Base-by-base conservation (phyloP, 371 early-diverging fungal genomes). In the Mortierella sp. region DNA sequence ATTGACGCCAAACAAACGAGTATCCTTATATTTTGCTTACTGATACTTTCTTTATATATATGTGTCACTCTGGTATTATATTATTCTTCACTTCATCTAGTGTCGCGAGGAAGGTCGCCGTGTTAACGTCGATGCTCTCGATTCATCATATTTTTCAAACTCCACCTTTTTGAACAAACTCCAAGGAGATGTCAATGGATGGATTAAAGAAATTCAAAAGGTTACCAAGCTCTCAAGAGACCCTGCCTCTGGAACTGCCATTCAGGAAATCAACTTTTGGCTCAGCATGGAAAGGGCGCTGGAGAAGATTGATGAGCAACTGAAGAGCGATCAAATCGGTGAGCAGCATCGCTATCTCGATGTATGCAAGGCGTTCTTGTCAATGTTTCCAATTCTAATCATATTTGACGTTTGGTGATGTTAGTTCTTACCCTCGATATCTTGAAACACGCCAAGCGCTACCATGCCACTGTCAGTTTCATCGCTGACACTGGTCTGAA, bases 211-310 rank as follows among this genome's bases (percentile, higher is more conserved):
- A 78, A 98, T 99, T 75, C 98, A 99, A 82, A 98, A 97, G 80
- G 98, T 99, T 15, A 98, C 98, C 43, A 95, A 95, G 72, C 92
- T 99, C 72, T 89, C 92, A 36, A 91, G 98, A 64, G 99, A 99
- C 78, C 97, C 98, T 38, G 84, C 94, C 0, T 93, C 94, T 45
- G 98, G 97, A 19, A 93, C 96, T 4, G 97, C 98, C 19, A 92
- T 94, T 63, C 98, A 98, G 85, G 99, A 99, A 86, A 97, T 99
- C 85, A 97, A 97, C 85, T 99, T 98, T 83, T 99, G 99, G 99
- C 84, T 97, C 45, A 94, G 94, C 74, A 96, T 99, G 96, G 99
- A 99, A 84, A 87, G 94, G 22, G 96, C 96, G 7, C 84, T 99
- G 32, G 94, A 94, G 68, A 91, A 94, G 71, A 96, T 99, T 74